phyloP scores from a whole-genome alignment of 495 filamentous ascomycete species.

The Penicillium lividum region DNA sequence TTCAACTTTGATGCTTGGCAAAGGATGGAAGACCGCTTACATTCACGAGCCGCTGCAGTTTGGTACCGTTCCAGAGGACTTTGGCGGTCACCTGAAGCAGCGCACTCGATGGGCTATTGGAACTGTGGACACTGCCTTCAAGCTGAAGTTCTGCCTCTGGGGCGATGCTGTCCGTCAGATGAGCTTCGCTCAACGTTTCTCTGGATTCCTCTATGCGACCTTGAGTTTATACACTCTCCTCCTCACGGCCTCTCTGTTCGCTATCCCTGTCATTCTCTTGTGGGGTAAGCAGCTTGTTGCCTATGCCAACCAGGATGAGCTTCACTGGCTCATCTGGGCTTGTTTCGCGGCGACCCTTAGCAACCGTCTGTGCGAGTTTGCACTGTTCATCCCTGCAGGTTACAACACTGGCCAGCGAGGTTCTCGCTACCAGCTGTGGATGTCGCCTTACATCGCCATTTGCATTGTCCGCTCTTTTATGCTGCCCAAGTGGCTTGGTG shows the following conservation, averaged over 20 bases:
- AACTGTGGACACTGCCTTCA: conserved; percentile 45
- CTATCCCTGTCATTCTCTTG: conserved; percentile 48
- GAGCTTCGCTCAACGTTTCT: conserved; percentile 37
- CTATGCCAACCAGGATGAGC: conserved; percentile 41
- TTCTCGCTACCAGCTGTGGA: conserved; percentile 45
- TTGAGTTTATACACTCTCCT: conserved; percentile 45
- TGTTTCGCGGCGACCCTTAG: conserved; percentile 41
- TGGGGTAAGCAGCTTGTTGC: conserved; percentile 47
- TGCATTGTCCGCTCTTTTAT: conserved; percentile 46
- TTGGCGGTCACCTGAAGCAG: conserved; percentile 51
- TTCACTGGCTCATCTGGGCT: conserved; percentile 51
- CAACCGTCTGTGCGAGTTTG: conserved; percentile 46
- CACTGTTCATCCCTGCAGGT: conserved; percentile 45
- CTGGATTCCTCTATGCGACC: conserved; percentile 48
- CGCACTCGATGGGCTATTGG: conserved; percentile 51
- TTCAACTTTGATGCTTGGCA: conserved; percentile 48
- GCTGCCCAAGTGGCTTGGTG: conserved; percentile 45
- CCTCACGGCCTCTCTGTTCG: conserved; percentile 42
- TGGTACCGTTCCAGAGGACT: conserved; percentile 52
- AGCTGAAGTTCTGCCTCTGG: conserved; percentile 48
- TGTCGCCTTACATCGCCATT: conserved; percentile 47
- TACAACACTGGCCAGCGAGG: conserved; percentile 47
- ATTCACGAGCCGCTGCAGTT: conserved; percentile 54
- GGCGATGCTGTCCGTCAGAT: conserved; percentile 39
- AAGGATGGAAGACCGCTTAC: conserved; percentile 54